Percentiles rank a stretch among this genome's conserved stretches.
Evolutionary conservation across 352 stramenopile species (phyloP).

Genomic region (Phytophthora chlamydospora): DNA sequence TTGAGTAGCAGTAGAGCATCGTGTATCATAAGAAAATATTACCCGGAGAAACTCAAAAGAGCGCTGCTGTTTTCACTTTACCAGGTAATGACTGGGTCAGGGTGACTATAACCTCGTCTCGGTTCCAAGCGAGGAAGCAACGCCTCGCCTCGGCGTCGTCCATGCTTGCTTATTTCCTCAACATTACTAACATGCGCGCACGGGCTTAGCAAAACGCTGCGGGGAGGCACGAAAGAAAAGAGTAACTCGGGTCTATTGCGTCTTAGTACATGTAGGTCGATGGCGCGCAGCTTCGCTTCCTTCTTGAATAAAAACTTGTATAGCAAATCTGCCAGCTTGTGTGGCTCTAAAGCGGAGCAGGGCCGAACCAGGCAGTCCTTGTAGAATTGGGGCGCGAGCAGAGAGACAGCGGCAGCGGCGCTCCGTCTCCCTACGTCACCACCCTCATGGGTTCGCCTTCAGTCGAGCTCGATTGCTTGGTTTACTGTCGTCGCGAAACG

Average conservation of each 20-base stretch:
- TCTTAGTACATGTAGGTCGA: slow-evolving; percentile 30
- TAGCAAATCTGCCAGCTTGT: slow-evolving; percentile 18
- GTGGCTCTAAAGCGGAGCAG: slow-evolving; percentile 26
- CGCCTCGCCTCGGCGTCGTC: slow-evolving; percentile 15
- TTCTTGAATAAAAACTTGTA: slow-evolving; percentile 43
- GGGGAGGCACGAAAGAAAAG: slow-evolving; percentile 33
- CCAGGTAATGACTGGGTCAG: background rate
- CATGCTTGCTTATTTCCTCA: slow-evolving; percentile 38
- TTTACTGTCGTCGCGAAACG: slow-evolving; percentile 40
- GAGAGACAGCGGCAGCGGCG: slow-evolving; percentile 4
- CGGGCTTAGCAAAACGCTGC: slow-evolving; percentile 9
- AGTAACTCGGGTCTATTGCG: slow-evolving; percentile 35
- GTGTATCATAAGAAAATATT: slow-evolving; percentile 53
- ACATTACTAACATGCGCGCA: slow-evolving; percentile 35
- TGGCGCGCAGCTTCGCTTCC: slow-evolving; percentile 6
- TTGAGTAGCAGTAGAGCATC: slow-evolving; percentile 49
- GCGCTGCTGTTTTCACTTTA: background rate
- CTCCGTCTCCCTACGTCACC: slow-evolving; percentile 9
- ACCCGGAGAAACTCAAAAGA: slow-evolving; percentile 28
- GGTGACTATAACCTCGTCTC: too few relatives aligned
- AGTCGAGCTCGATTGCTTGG: slow-evolving; percentile 6
- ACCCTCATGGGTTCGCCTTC: slow-evolving; percentile 16
- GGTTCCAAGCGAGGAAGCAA: background rate
- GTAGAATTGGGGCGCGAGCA: too few relatives aligned
- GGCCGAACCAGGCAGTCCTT: background rate